Conservation (phyloP, 2,329 filamentous ascomycete species). For the Metarhizium album region DNA sequence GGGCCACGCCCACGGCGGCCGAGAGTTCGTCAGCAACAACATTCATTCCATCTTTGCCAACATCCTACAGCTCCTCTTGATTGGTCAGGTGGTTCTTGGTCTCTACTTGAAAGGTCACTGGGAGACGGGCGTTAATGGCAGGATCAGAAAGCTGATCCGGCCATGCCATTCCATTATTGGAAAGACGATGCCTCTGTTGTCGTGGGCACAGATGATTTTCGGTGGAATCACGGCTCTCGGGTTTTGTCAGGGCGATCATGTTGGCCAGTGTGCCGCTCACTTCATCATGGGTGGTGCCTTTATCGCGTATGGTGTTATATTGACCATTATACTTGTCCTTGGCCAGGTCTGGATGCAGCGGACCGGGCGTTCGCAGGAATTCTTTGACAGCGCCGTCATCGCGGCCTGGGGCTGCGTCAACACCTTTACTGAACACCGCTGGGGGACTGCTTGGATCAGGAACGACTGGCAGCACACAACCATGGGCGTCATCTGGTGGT, state of each 20-base stretch:
- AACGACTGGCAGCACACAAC: slow-evolving; percentile 97
- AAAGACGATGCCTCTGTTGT: slow-evolving; percentile 74
- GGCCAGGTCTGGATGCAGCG: slow-evolving; percentile 79
- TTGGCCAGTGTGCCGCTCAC: slow-evolving; percentile 87
- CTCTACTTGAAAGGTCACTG: slow-evolving; percentile 85
- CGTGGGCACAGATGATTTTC: slow-evolving; percentile 93
- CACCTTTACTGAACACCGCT: slow-evolving; percentile 94
- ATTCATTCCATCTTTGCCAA: slow-evolving; percentile 75
- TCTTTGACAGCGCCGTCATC: slow-evolving; percentile 88
- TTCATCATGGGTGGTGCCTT: slow-evolving; percentile 99
- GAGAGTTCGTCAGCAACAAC: slow-evolving; percentile 67
- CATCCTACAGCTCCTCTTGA: slow-evolving; percentile 67
- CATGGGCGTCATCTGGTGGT: slow-evolving; percentile 99
- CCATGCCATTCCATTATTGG: slow-evolving; percentile 70
- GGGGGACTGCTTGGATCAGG: slow-evolving; percentile 79
- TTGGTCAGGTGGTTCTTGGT: slow-evolving; percentile 68
- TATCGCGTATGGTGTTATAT: slow-evolving; percentile 80
- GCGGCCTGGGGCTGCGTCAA: slow-evolving; percentile 95
- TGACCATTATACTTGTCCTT: slow-evolving; percentile 77
- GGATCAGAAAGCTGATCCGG: slow-evolving; percentile 62
- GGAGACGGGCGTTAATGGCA: slow-evolving; percentile 70
- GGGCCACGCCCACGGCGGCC: slow-evolving; percentile 80
- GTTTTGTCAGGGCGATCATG: slow-evolving; percentile 84
- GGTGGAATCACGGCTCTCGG: slow-evolving; percentile 86
- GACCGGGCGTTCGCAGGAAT: slow-evolving; percentile 84